Evolutionary conservation across 805 yeast species (phyloP).

Genomic region (Metschnikowia kofuensis): DNA sequence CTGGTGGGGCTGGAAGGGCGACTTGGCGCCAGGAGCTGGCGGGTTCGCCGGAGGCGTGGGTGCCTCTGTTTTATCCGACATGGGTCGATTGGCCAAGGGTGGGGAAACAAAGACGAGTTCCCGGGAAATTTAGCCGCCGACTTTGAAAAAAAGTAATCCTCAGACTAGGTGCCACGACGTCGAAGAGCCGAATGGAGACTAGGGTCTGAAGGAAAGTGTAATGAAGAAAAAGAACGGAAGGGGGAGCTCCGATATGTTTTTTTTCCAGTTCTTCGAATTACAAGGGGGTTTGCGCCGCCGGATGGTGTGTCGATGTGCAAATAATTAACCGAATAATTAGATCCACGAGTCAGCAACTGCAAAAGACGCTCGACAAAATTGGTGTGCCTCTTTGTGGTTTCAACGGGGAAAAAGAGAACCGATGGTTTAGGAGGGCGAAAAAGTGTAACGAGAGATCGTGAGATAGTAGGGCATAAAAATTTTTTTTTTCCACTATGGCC

Average conservation of each 20-base stretch:
- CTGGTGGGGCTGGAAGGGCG: not conserved
- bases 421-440: slow-evolving; percentile 1
- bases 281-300: slow-evolving; percentile 5
- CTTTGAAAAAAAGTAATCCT: not conserved
- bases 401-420: not conserved
- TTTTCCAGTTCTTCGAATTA: not conserved
- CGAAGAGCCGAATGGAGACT: too few species aligned
- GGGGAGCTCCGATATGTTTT: not conserved
- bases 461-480: slow-evolving; percentile 8
- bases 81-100: not conserved
- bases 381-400: not conserved
- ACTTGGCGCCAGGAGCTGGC: not conserved
- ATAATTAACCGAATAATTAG: slow-evolving; percentile 16
- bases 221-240: not conserved
- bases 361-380: not conserved
- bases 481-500: slow-evolving; percentile 4
- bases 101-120: not conserved
- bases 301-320: slow-evolving; percentile 6
- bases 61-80: slow-evolving; percentile 13
- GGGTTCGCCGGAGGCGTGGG: slow-evolving; percentile 2
- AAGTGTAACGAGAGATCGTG: slow-evolving; percentile 7
- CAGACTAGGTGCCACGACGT: not conserved
- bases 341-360: slow-evolving; percentile 12
- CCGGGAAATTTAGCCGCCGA: not conserved
- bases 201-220: not conserved